Evolutionary conservation across 2,329 filamentous ascomycete species (phyloP), one percentile per base, ranked within the genome.

Genomic region (Neofusicoccum kwambonambiense): DNA sequence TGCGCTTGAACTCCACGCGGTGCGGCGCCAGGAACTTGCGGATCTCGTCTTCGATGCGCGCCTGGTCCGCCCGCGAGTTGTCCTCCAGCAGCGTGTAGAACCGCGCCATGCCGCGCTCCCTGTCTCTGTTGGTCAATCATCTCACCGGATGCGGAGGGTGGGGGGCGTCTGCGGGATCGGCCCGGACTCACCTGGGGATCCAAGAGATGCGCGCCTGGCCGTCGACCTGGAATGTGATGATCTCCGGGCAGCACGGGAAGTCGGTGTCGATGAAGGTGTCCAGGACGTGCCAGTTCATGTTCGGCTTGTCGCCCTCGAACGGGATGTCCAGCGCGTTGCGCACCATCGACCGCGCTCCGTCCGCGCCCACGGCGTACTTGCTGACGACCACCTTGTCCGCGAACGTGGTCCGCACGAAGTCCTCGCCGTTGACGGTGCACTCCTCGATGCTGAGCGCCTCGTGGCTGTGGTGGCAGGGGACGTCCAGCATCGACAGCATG

Each of bases 251-350:
- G 0, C 74, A 66, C 0, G 81, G 81, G 49, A 83, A 83, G 17
- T 82, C 79, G 0, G 80, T 83, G n/a, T 83, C 80, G 15, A 83
- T 76, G 47, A 82, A 83, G 1, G 77, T 79, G 62, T 83, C 81
- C 2, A 83, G 71, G 3, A 83, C 81, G 0, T 80, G 77, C 81
- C 81, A 83, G 1, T 79, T 71, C 81, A 83, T 83, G 65, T 82
- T 81, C 0, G 82, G 81, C 65, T 83, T 83, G 0, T 78, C 79
- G 0, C 81, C 82, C 0, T 77, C 74, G 64, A 83, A 83, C 22
- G 67, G 70, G 35, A 81, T 80, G 1, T 74, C 73, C 1, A 82
- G 72, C 42, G 52, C 52, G 15, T 64, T 67, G n/a, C 69, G 63
- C 31, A 70, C 64, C 31, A 68, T 67, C 19, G 68, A 69, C 31